Conservation (phyloP, 257 asterid genomes). For the Haberlea rhodopensis region DNA sequence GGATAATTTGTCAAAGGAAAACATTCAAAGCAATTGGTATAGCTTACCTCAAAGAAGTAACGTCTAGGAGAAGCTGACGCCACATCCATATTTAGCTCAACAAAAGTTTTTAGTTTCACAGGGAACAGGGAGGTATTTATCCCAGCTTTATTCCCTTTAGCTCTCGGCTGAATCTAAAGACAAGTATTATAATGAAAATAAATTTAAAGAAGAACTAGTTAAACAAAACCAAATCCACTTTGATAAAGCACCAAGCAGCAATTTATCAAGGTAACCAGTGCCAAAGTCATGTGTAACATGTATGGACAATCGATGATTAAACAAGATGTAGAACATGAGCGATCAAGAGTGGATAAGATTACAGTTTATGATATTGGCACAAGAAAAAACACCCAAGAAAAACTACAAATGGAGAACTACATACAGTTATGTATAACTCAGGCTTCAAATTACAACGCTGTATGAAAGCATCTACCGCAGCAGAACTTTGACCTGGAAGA, state of each 20-base stretch:
- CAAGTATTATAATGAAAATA: slow-evolving; percentile 13
- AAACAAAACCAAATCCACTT: slow-evolving; percentile 1
- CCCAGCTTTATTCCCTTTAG: slow-evolving; percentile 31
- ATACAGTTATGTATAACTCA: slow-evolving; percentile 72
- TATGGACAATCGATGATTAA: neutral
- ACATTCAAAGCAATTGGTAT: slow-evolving; percentile 18
- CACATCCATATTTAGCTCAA: slow-evolving; percentile 85
- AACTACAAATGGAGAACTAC: slow-evolving; percentile 36
- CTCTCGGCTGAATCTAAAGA: slow-evolving; percentile 61
- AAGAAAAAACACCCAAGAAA: slow-evolving; percentile 7
- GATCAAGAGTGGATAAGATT: neutral
- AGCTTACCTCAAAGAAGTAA: slow-evolving; percentile 87
- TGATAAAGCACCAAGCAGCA: slow-evolving; percentile 21
- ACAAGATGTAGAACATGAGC: neutral
- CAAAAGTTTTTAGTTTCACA: slow-evolving; percentile 67
- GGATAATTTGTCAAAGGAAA: slow-evolving; percentile 14
- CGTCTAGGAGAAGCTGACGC: slow-evolving; percentile 92
- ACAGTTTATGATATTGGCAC: neutral
- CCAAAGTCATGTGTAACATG: neutral
- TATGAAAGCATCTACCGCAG: slow-evolving; percentile 75
- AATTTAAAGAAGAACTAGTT: slow-evolving; percentile 8
- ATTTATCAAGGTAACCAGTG: neutral
- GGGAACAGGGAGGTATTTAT: slow-evolving; percentile 38
- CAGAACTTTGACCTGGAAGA: slow-evolving; percentile 84
- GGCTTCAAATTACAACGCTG: slow-evolving; percentile 80